Evolutionary conservation across 2,329 filamentous ascomycete genomes (phyloP), one percentile per base, ranked within the genome.

Genomic region (Xylaria sp.): DNA sequence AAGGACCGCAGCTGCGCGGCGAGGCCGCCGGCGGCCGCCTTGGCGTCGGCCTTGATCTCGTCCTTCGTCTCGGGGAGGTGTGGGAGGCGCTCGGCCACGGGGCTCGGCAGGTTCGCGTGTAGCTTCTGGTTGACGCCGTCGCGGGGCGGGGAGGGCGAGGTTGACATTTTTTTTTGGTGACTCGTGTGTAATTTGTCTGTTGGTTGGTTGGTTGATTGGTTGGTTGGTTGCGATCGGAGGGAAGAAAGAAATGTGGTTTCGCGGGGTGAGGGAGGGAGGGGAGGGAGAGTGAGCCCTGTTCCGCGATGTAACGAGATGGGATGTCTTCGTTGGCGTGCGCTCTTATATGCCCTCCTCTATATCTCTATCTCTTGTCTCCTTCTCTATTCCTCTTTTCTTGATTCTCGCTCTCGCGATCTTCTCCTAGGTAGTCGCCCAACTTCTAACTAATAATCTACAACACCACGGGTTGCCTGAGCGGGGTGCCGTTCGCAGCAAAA

Each of bases 1-100:
- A 99, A 88, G 49, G 95, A 96, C 68, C 95, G 91, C 71, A 97
- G 81, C 79, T 89, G 87, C 23, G 86, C 79, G 15, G 82, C 75
- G 61, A 80, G 76, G 17, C 79, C 73, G 40, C 76, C 80, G 17
- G 79, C 79, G 5, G 79, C 81, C 4, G 79, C 81, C 65, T 80
- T 79, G 23, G 81, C 80, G 44, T 83, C 79, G 46, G 77, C 77
- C 71, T 83, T 83, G 57, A 80, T 70, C 64, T 84, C 83, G 20
- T 81, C 79, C 73, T 81, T 81, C 67, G 78, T 79, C 73, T 84
- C 81, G 65, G 84, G 80, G 40, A 84, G 78, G 74, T 81, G 82
- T 31, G 84, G 83, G 31, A 83, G 72, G 17, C 63, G 64, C 31
- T 73, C 70, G 46, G 67, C 57, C 2, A 60, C 67, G 33, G 64